These are phyloP conservation scores for Aspergillus egyptiacus DNA, from an alignment of 495 filamentous ascomycete genomes.

Conservation along the genomic window DNA sequence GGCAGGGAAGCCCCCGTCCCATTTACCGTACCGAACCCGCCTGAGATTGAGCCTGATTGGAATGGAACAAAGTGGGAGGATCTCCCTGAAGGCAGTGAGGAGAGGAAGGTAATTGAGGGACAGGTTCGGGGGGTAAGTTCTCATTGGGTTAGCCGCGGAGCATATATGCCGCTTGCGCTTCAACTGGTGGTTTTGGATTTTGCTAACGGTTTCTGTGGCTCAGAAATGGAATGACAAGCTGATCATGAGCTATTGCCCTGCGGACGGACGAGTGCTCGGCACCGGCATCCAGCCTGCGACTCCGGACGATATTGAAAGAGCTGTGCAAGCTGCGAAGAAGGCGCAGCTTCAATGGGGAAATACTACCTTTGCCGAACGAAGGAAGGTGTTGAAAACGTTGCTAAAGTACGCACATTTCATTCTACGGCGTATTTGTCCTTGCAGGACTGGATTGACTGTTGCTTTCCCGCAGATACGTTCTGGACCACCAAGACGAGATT, in stretches of 20 bases:
- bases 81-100: constrained; percentile 22
- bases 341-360: constrained; percentile 78
- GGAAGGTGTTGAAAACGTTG: constrained; percentile 75
- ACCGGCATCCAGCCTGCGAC: constrained; percentile 69
- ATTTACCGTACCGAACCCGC: constrained; percentile 54
- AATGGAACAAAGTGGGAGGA: constrained; percentile 58
- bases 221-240: constrained; percentile 40
- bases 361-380: constrained; percentile 71
- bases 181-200: too few species aligned
- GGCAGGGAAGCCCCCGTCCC: constrained; percentile 46
- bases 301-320: constrained; percentile 71
- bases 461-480: constrained; percentile 51
- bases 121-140: constrained; percentile 38
- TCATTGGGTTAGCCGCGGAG: background rate
- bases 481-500: constrained; percentile 87
- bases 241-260: constrained; percentile 73
- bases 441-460: background rate
- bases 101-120: constrained; percentile 42
- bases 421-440: background rate
- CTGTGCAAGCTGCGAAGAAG: constrained; percentile 62
- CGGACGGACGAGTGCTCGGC: constrained; percentile 78
- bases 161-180: too few species aligned
- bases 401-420: constrained; percentile 51
- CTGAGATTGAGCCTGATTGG: constrained; percentile 49
- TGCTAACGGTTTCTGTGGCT: background rate